Base-by-base conservation (phyloP, 805 yeast species). In the Naumovozyma castellii region DNA sequence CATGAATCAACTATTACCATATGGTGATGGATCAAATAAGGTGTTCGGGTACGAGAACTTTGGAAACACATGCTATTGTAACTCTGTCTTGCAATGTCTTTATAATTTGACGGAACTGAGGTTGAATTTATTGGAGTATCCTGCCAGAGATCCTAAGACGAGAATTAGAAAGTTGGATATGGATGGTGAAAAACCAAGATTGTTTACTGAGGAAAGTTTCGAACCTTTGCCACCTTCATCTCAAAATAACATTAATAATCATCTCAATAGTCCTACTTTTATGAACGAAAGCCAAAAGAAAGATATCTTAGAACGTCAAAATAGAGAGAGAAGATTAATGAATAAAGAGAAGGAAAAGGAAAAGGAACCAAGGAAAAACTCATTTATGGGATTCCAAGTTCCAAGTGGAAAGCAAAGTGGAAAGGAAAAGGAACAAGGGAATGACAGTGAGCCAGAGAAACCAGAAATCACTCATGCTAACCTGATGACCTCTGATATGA, bases 11-110 rank as follows among this genome's bases (percentile, higher is more conserved):
- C n/a, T 33, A 18, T 13, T 45, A 30, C 46, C 49, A 18, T 45
- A 35, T 37, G 49, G 47, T 4, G 79, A 78, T 55, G 88, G 87
- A 1, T 65, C 78, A 5, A 67, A 73, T 44, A 83, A 81, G 57
- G 71, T 83, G 17, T 83, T 75, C 57, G 94, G 94, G 1, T 75
- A 81, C 73, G 92, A 84, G 56, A 84, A 84, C 55, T 83, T 82
- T 52, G 95, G 94, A 2, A 81, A 87, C 57, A 87, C 97, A 0
- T 92, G 97, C 64, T 90, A 90, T 65, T 84, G 95, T 62, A 92
- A 92, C 52, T 85, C 96, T 8, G 84, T 92, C 22, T 64, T 92
- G 18, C 98, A 92, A 59, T 85, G 94, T 48, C 70, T 90, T 8
- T 90, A 75, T 66, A 80, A 83, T 62, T 72, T 90, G 3, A 70